Conservation (phyloP, 1,284 basidiomycete species). For the Anthracocystis setariae region DNA sequence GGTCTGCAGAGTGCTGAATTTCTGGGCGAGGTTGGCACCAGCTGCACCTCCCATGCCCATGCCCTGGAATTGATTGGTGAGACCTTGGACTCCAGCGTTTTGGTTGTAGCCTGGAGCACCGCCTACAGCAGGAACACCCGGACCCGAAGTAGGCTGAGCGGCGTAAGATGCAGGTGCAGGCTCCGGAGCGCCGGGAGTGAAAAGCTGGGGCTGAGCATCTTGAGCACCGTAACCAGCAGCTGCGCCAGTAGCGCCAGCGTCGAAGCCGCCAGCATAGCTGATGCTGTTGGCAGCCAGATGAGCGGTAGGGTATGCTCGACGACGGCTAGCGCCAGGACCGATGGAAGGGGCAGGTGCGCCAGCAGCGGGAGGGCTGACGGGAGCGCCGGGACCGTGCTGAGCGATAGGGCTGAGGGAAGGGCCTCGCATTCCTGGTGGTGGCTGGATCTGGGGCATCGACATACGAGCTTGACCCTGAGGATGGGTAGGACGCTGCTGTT, state of each 20-base stretch:
- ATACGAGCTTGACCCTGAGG: conserved; percentile 62
- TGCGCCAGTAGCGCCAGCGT: conserved; percentile 67
- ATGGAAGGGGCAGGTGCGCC: conserved; percentile 66
- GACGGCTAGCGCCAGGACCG: conserved; percentile 68
- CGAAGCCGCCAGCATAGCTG: conserved; percentile 68
- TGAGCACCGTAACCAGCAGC: conserved; percentile 57
- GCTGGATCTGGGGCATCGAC: conserved; percentile 65
- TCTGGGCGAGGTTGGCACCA: conserved; percentile 56
- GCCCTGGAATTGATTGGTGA: conserved; percentile 84
- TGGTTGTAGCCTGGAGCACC: conserved; percentile 35
- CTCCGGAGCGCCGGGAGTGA: conserved; percentile 51
- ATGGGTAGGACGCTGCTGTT: conserved; percentile 61
- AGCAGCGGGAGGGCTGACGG: conserved; percentile 47
- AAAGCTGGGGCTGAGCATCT: conserved; percentile 46
- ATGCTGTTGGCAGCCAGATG: conserved; percentile 66
- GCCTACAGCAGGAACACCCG: conserved; percentile 16
- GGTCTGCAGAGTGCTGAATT: conserved; percentile 53
- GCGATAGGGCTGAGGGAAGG: conserved; percentile 45
- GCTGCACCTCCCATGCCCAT: conserved; percentile 76
- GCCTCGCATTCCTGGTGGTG: conserved; percentile 52
- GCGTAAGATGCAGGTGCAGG: conserved; percentile 33
- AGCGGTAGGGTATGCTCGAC: conserved; percentile 70
- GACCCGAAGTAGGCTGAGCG: conserved; percentile 35
- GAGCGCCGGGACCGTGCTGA: conserved; percentile 41
- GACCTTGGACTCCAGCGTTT: conserved; percentile 72